phyloP scores from a whole-genome alignment of 2,329 filamentous ascomycete species.

The Rutstroemia sp. region DNA sequence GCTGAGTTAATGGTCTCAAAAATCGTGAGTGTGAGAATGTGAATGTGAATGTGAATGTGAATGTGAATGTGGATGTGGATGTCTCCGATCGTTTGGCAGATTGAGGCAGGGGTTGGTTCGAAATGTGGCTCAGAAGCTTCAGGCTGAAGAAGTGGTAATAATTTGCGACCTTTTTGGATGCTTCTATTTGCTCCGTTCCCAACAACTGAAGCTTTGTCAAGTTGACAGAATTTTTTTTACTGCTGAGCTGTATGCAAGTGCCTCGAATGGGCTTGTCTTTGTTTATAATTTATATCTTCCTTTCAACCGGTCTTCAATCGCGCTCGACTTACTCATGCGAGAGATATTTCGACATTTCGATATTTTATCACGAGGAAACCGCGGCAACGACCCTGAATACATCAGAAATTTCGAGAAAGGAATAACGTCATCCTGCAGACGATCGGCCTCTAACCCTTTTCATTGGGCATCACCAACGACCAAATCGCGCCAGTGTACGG shows the following conservation, averaged over 20 bases:
- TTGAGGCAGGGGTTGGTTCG: too few species aligned
- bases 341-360: neutral
- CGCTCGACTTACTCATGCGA: too few species aligned
- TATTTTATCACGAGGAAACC: neutral
- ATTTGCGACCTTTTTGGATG: neutral
- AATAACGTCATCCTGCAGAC: constrained; percentile 2
- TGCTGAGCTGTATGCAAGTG: too few species aligned
- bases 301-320: too few species aligned
- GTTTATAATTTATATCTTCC: neutral
- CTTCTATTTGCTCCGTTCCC: neutral
- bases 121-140: neutral
- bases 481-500: neutral
- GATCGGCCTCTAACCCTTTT: neutral
- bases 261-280: neutral
- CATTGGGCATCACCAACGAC: neutral
- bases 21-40: neutral
- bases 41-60: neutral
- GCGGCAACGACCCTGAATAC: neutral
- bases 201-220: neutral
- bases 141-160: neutral
- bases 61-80: neutral
- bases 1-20: neutral
- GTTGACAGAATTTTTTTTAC: neutral
- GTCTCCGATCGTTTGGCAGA: too few species aligned
- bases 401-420: neutral